Base-by-base conservation (phyloP, 2,329 filamentous ascomycete genomes). In the Xylariaceae sp. region DNA sequence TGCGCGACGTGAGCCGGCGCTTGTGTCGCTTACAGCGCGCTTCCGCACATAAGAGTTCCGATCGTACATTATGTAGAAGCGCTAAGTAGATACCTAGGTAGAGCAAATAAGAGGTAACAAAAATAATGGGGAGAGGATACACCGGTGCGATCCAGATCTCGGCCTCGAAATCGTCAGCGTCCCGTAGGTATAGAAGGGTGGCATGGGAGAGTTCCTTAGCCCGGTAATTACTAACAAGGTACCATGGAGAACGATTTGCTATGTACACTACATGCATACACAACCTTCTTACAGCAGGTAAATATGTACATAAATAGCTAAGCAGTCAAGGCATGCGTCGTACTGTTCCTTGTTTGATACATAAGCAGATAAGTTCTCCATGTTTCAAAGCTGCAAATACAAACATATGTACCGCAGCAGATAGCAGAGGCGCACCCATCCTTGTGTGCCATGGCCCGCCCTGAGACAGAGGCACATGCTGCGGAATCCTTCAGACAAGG, bases 401-500 rank as follows among this genome's bases (percentile, higher is more conserved):
- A n/a, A n/a, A n/a, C n/a, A n/a, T n/a, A n/a, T n/a, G n/a, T n/a
- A n/a, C n/a, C n/a, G n/a, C n/a, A n/a, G n/a, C n/a, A n/a, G n/a
- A n/a, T n/a, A 44, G 45, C 50, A 48, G 50, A 47, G 46, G n/a
- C 45, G 55, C 45, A 58, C 56, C 54, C 41, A 57, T 54, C 49
- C 47, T 54, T 56, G 51, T 53, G 59, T 40, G 54, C 44, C 54
- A 60, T 59, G 61, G 56, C 52, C 61, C 56, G 61, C 54, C 40
- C 43, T 56, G 45, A 56, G 52, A 60, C 61, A 49, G 59, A 45
- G 21, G 18, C n/a, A 48, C 52, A 49, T 52, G 40, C 45, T 50
- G 55, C 48, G 26, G 43, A 62, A 62, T 64, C 62, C 62, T 64
- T 62, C 57, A 61, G 56, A 54, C 60, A 48, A 49, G 50, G 44